Evolutionary conservation across 306 rosid genomes (phyloP).

Genomic region (Abrus precatorius): DNA sequence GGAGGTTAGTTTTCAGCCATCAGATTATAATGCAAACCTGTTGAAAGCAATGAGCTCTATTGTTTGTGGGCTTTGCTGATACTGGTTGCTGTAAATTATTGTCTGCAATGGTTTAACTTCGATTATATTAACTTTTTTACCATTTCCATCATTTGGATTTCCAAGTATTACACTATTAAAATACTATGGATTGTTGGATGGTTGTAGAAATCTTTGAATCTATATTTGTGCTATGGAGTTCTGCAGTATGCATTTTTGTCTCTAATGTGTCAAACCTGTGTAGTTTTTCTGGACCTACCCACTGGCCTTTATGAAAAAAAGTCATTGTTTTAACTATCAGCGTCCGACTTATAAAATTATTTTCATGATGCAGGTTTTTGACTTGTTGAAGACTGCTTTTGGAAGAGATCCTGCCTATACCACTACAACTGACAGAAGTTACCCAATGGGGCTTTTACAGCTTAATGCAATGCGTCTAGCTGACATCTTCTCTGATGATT

Average conservation of each 20-base stretch:
- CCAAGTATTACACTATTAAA: slow-evolving; percentile 6
- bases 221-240: slow-evolving; percentile 19
- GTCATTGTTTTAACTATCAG: slow-evolving; percentile 18
- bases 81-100: slow-evolving; percentile 28
- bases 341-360: slow-evolving; percentile 41
- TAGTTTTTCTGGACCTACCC: neutral
- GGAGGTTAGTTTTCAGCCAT: slow-evolving; percentile 70
- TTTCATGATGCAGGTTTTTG: slow-evolving; percentile 72
- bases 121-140: slow-evolving; percentile 1
- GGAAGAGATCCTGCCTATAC: slow-evolving; percentile 62
- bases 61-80: slow-evolving; percentile 35
- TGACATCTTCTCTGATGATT: slow-evolving; percentile 94
- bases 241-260: slow-evolving; percentile 32
- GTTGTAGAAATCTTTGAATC: slow-evolving; percentile 25
- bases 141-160: slow-evolving; percentile 28
- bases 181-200: slow-evolving; percentile 9
- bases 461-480: slow-evolving; percentile 98
- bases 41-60: slow-evolving; percentile 12
- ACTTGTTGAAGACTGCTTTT: slow-evolving; percentile 76
- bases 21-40: slow-evolving; percentile 25
- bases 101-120: slow-evolving; percentile 39
- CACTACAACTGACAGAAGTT: slow-evolving; percentile 55
- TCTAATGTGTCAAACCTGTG: slow-evolving; percentile 5
- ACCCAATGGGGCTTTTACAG: slow-evolving; percentile 86
- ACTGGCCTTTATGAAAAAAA: slow-evolving; percentile 25